phyloP scores from a whole-genome alignment of 176 grass and related monocot species.

The Bonia amplexicaulis region DNA sequence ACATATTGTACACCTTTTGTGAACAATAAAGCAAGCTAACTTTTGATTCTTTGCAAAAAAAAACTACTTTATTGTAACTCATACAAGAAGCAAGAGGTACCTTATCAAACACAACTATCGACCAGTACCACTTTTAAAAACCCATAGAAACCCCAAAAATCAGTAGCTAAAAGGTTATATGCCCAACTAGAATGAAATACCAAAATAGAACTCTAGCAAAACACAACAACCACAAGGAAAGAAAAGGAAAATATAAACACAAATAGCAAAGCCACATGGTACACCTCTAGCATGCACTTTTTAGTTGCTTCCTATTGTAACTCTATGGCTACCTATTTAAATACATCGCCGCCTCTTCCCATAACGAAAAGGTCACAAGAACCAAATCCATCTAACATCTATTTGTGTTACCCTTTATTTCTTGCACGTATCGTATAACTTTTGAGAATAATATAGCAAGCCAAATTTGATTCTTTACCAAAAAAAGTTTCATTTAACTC shows the following conservation, averaged over 20 bases:
- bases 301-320: too few relatives aligned
- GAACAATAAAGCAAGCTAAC: background rate
- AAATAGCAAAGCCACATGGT: background rate
- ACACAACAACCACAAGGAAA: background rate
- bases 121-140: background rate
- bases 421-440: background rate
- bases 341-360: too few relatives aligned
- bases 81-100: background rate
- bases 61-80: background rate
- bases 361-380: too few relatives aligned
- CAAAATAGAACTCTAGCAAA: background rate
- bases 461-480: background rate
- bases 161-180: background rate
- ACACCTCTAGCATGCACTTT: too few relatives aligned
- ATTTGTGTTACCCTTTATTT: background rate
- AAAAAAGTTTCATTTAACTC: background rate
- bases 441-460: background rate
- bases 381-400: background rate
- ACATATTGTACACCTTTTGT: background rate
- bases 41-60: background rate
- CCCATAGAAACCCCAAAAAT: background rate
- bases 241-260: background rate
- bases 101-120: background rate
- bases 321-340: too few relatives aligned
- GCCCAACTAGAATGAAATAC: background rate